Base-by-base conservation (phyloP, 805 yeast species). In the Jamesozyma piceae region DNA sequence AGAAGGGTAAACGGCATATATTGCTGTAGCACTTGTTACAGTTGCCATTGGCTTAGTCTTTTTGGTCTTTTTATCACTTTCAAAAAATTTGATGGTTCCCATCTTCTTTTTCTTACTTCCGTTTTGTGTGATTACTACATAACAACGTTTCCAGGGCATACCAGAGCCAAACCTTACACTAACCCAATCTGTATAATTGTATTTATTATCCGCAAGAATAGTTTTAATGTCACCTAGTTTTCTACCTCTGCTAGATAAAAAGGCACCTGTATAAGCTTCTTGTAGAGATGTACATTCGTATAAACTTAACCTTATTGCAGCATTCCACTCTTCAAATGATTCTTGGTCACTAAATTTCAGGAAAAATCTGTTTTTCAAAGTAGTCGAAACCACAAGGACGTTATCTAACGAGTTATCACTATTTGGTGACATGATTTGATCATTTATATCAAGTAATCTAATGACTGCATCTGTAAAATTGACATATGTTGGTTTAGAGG, bases 61-160 rank as follows among this genome's bases (percentile, higher is more conserved):
- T 59, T 81, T 80, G 33, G 64, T 65, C 51, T 77, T 78, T 57
- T 82, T 84, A 42, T 87, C 94, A 55, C 73, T 80, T 61, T 87
- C 95, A 63, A 74, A 92, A 49, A 90, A 82, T 13, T 75, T 67
- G 28, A 87, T 77, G 48, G 77, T 71, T 22, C 96, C 96, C 37
- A 56, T 49, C 34, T 59, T 59, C 11, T 39, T 34, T 18, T 46
- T 46, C 44, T 62, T 60, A 49, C 60, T 77, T 54, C 72, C 58
- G 35, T 66, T 66, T 51, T 89, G 89, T 51, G 82, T 84, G 43
- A 90, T 74, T 10, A 89, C 95, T 2, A 95, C 90, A 67, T 74
- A 92, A 58, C 96, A 90, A 47, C 95, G 74, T 58, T 81, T 84
- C 97, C 97, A 90, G 1, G 97, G 95, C 94, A 86, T 85, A 22